Conservation (phyloP, 1,284 basidiomycete species). For the Stereum hirsutum region DNA sequence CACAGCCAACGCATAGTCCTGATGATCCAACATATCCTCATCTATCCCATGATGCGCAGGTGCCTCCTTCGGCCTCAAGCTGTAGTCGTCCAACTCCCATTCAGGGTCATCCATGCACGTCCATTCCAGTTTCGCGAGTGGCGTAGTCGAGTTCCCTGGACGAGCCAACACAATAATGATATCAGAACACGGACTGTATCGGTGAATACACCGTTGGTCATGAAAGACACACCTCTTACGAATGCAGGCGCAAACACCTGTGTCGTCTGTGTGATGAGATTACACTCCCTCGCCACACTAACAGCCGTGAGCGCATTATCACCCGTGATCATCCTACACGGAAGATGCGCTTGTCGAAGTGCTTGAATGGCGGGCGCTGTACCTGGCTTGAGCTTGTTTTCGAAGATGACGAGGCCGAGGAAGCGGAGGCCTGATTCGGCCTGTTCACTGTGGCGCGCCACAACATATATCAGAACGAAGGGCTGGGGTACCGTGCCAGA, state of each 20-base stretch:
- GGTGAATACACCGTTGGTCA: not conserved
- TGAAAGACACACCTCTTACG: constrained; percentile 44
- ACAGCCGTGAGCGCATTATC: constrained; percentile 97
- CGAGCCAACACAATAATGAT: not conserved
- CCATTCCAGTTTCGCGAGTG: constrained; percentile 80
- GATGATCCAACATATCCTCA: constrained; percentile 59
- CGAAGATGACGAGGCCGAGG: constrained; percentile 95
- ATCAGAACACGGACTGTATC: not conserved
- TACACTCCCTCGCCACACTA: constrained; percentile 94
- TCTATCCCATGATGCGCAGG: constrained; percentile 62
- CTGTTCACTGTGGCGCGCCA: constrained; percentile 58
- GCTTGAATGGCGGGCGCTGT: constrained; percentile 90
- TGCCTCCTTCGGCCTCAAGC: constrained; percentile 70
- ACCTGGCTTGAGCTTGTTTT: constrained; percentile 95
- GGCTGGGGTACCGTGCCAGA: constrained; percentile 12
- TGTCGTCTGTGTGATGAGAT: constrained; percentile 80
- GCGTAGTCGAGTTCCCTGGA: constrained; percentile 50
- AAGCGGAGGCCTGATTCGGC: constrained; percentile 90
- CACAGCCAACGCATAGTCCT: constrained; percentile 89
- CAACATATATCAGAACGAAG: constrained; percentile 1
- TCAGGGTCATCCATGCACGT: constrained; percentile 83
- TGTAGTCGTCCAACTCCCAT: constrained; percentile 85
- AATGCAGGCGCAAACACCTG: constrained; percentile 91
- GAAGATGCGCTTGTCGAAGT: constrained; percentile 83
- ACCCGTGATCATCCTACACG: constrained; percentile 97